Percentiles rank a stretch among this genome's conserved stretches.
phyloP scores from a whole-genome alignment of 306 rosid genomes.

The Quercus bicolor region DNA sequence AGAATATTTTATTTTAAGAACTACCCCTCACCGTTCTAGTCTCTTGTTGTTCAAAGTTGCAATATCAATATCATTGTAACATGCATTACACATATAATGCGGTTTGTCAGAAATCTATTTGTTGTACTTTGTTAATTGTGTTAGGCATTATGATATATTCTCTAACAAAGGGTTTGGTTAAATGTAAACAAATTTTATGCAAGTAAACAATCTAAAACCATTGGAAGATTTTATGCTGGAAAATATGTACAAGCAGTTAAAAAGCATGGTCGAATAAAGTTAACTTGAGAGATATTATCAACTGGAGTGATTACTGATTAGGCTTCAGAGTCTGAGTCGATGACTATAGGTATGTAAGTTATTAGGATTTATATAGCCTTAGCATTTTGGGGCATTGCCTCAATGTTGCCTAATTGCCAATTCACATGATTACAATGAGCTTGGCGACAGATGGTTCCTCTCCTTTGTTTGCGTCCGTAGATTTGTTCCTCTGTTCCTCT shows the following conservation, averaged over 20 bases:
- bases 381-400: not conserved
- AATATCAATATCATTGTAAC: not conserved
- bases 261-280: too few relatives aligned
- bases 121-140: not conserved
- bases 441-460: not conserved
- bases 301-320: too few relatives aligned
- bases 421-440: not conserved
- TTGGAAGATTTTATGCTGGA: too few relatives aligned
- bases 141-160: not conserved
- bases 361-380: not conserved
- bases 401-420: not conserved
- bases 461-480: too few relatives aligned
- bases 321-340: not conserved
- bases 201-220: too few relatives aligned
- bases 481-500: not conserved
- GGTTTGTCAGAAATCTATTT: not conserved
- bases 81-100: not conserved
- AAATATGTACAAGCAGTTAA: too few relatives aligned
- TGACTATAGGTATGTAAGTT: too few relatives aligned
- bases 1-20: not conserved
- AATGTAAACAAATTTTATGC: too few relatives aligned
- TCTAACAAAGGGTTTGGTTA: too few relatives aligned
- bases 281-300: too few relatives aligned
- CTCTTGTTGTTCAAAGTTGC: not conserved
- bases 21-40: not conserved